Base-by-base conservation (phyloP, 2,329 filamentous ascomycete genomes). In the Aphanoascus verrucosus region DNA sequence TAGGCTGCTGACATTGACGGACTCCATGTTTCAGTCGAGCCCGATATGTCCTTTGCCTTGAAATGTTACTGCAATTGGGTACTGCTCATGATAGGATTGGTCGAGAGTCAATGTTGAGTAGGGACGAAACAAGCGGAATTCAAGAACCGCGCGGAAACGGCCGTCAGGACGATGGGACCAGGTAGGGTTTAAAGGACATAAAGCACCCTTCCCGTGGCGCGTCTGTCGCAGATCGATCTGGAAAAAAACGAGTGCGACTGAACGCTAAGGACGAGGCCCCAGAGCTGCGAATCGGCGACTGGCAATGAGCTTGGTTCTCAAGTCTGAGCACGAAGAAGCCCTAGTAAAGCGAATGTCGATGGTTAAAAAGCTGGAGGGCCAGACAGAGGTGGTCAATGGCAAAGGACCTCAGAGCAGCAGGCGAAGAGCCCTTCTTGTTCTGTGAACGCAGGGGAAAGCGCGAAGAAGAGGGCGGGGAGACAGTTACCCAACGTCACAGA, bases 21-120 rank as follows among this genome's bases (percentile, higher is more conserved):
- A 52, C 44, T 55, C 55, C 55, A 57, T 57, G 17, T 41, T 40
- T 35, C 38, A 53, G 54, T 59, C 52, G 53, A 58, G 43, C 37
- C 34, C 12, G 41, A 15, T 20, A 20, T 41, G 51, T 51, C 44
- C 42, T 42, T 38, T 48, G 23, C 23, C 48, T 47, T 52, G n/a
- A 51, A 15, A n/a, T 23, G 41, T 43, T 49, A 57, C 41, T 57
- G 19, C 49, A 53, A 53, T 54, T 57, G 48, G 28, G 46, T 38
- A 14, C 37, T 55, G 34, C 49, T 44, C 56, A 57, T 55, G 45
- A 51, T 48, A 57, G 14, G 45, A 49, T 12, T 42, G 44, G 34
- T 23, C 23, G 38, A 9, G 17, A 34, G 14, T 23, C 31, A 46
- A 32, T n/a, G 43, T 32, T 32, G 8, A n/a, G 43, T 23, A 15